These are phyloP conservation scores for Ensete glaucum DNA, from an alignment of 176 grass and related monocot species.

Conservation along the genomic window DNA sequence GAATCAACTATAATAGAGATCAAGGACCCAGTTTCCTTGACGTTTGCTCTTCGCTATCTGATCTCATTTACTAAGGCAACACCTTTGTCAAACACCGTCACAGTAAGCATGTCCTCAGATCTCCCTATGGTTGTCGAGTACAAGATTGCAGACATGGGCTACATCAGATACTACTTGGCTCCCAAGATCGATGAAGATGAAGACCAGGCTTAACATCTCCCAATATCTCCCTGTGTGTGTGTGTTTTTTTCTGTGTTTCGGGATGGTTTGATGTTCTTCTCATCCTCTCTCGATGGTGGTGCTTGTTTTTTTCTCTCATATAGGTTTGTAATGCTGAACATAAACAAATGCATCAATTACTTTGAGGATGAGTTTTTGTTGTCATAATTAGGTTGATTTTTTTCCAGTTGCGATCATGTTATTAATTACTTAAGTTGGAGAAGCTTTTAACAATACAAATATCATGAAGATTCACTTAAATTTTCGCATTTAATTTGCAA, in stretches of 20 bases:
- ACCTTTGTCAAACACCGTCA: conserved; percentile 6
- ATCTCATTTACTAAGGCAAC: conserved; percentile 8
- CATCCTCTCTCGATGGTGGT: background rate
- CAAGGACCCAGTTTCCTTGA: conserved; percentile 1
- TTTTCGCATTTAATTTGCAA: no score
- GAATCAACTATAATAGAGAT: background rate
- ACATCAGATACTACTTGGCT: conserved; percentile 15
- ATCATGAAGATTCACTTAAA: no score
- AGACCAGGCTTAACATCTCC: background rate
- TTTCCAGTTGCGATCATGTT: no score
- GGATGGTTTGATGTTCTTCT: no score
- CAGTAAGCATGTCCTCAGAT: conserved; percentile 8
- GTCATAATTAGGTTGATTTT: no score
- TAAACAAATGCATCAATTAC: no score
- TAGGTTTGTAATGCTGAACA: background rate
- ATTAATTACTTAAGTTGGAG: no score
- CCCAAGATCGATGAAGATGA: background rate
- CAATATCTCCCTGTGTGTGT: background rate
- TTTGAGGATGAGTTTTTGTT: no score
- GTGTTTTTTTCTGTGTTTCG: background rate
- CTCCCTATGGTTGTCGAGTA: conserved; percentile 6
- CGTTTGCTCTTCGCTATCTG: conserved; percentile 14
- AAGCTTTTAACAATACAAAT: no score
- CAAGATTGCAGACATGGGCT: conserved; percentile 10
- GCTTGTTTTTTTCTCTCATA: background rate